phyloP scores from a whole-genome alignment of 768 basidiomycete genomes.

The Lactarius sanguifluus region DNA sequence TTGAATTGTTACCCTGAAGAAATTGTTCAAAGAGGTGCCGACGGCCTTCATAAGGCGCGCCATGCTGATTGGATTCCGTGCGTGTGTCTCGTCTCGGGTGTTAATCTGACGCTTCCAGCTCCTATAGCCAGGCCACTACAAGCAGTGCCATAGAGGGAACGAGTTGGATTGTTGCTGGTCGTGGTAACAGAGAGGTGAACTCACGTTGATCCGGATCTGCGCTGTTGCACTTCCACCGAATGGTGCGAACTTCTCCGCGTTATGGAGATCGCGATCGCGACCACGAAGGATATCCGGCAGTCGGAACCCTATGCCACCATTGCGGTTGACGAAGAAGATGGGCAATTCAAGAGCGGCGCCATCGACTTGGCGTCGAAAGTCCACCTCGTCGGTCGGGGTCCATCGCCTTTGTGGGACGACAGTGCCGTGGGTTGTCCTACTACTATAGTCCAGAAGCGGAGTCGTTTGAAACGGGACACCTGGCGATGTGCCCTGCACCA shows the following conservation, averaged over 20 bases:
- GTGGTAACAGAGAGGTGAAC: not conserved
- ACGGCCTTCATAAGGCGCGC: slow-evolving; percentile 5
- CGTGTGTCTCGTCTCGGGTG: slow-evolving; percentile 15
- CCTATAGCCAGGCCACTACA: slow-evolving; percentile 22
- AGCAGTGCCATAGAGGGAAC: not conserved
- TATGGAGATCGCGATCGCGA: not conserved
- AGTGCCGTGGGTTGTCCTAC: not conserved
- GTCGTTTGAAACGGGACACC: not conserved
- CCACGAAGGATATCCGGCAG: slow-evolving; percentile 3
- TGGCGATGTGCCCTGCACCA: not conserved
- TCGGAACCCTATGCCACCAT: slow-evolving; percentile 3
- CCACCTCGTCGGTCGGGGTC: slow-evolving; percentile 4
- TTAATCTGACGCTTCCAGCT: slow-evolving; percentile 16
- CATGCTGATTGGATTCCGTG: slow-evolving; percentile 7
- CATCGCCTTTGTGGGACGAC: slow-evolving; percentile 17
- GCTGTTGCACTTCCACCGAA: slow-evolving; percentile 5
- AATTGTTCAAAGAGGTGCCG: slow-evolving; percentile 16
- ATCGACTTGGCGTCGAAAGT: slow-evolving; percentile 14
- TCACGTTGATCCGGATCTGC: slow-evolving; percentile 16
- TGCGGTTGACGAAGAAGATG: slow-evolving; percentile 22
- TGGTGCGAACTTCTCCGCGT: not conserved
- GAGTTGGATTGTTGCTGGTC: not conserved
- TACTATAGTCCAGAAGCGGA: slow-evolving; percentile 16
- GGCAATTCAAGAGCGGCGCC: slow-evolving; percentile 11
- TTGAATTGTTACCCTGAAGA: slow-evolving; percentile 5